Base-by-base conservation (phyloP, 2,329 filamentous ascomycete species). In the Paraphoma sp. region DNA sequence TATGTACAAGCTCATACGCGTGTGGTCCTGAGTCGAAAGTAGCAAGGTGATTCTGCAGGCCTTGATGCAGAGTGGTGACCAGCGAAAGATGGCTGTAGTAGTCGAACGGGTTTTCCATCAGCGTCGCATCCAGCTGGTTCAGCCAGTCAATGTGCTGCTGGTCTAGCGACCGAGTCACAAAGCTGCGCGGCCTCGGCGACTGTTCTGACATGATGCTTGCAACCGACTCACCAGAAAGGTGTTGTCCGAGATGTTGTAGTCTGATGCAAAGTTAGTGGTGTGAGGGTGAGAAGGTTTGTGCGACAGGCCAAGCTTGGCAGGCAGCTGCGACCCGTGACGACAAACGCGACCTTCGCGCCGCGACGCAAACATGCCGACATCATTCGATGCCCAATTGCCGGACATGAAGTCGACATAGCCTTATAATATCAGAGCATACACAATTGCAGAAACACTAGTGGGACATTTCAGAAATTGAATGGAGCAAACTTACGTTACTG, bases 181-280 rank as follows among this genome's bases (percentile, higher is more conserved):
- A 80, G 55, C 68, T 74, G 51, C 80, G 79, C 30, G 80, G 76
- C 58, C 76, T 73, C 3, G 79, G 73, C 9, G 80, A 79, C 10
- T 75, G 70, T 53, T 83, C 81, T 3, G 79, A 75, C 80, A 83
- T 83, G 59, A 81, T 73, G 59, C 82, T 80, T 44, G 75, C 75
- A 28, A 80, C 71, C 10, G 79, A 81, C 44, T 77, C 75, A 18
- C 77, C 74, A 48, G 80, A 82, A 38, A 79, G 68, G 53, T 69
- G 66, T 54, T 69, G 73, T 66, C 63, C 79, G 73, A 56, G 66
- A 53, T 70, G 67, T 63, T 70, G 64, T 41, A 70, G 64, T 55
- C 62, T 70, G 57, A 7, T 44, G 48, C 3, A 23, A 16, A 36
- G 58, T 60, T 28, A 58, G 57, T 51, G 17, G 57, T 36, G 48